Evolutionary conservation across 148 eudicot species (phyloP), one percentile per base, ranked within the genome.

Genomic region (Vaccinium corymbosum): DNA sequence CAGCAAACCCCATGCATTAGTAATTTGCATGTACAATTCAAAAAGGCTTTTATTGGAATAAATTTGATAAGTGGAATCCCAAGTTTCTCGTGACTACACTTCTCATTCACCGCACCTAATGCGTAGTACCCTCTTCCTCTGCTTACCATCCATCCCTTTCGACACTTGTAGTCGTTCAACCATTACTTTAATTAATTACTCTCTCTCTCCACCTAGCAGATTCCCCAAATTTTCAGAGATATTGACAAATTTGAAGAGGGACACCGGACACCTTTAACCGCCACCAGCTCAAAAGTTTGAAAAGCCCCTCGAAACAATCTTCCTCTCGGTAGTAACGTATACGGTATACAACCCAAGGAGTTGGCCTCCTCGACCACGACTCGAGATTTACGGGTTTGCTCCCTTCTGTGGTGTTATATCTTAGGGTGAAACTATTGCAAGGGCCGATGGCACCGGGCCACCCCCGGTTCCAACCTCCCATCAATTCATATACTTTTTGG

Each of bases 281-380:
- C 72, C 35, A 66, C 72, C 72, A 66, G 35, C 72, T 66, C 35
- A 27, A 66, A 66, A 66, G 35, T 9, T 25, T 8, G 15, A 66
- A 66, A 66, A 62, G 68, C 20, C 76, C 48, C 9, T 16, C 42
- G 6, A 71, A 29, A 29, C 49, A 71, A 46, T 71, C 20, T 35
- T 15, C 76, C 76, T 6, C 76, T 71, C 48, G 76, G 76, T 71
- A 15, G 35, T 66, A 66, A 66, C 72, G 72, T 66, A 66, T 66
- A 66, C 72, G 72, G 72, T 66, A 62, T 62, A 7, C 27, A 25
- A 20, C 68, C 9, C 68, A 62, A n/a, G 9, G 46, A 4, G 6
- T 42, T 42, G 46, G 46, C 5, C 46, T 42, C 46, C 6, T 42
- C 46, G 46, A 3, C 46, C 46, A 42, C 4, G 46, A 42, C 46